Base-by-base conservation (phyloP, 2,329 filamentous ascomycete species). In the Immersiporthe knoxdaviesiana region DNA sequence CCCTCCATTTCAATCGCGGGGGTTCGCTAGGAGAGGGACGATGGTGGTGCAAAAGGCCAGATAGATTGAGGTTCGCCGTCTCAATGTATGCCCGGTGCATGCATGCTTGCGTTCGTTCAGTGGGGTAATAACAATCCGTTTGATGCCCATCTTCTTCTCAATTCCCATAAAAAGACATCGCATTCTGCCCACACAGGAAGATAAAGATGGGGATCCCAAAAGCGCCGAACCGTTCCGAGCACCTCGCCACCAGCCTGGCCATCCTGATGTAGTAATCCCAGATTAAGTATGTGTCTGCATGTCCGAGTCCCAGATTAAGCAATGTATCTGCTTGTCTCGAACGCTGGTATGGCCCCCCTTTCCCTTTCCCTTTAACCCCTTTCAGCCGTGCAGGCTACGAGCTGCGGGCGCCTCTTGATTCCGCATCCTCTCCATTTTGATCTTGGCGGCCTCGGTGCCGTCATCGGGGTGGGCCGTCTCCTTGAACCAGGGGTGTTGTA, bases 401-500 rank as follows among this genome's bases (percentile, higher is more conserved):
- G 54, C 70, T 71, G 54, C 60, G 12, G 66, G 70, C 58, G 71
- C 66, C 69, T 81, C 78, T 65, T 84, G 80, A 74, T 75, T 70
- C 69, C 82, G 81, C 77, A 83, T 80, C 72, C 84, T 82, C 75
- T 87, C 86, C 68, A 83, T 76, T 50, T 87, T 84, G 70, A 91
- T 90, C 77, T 89, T 90, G 56, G 87, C 85, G 14, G 89, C 89
- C 77, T 91, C 89, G 10, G 88, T 91, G 50, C 89, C 89, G 74
- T 91, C 89, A 73, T 91, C 89, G 41, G 87, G 86, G 41, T 85
- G 82, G 1, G 88, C 85, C 65, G 84, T 80, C 75, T 91, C 89
- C 74, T 86, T 87, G 78, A 91, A 91, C 89, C 89, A 91, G 2
- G 87, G 86, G 72, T 91, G 89, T 67, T 89, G 85, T 58, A 91